These are phyloP conservation scores for Brasilioporus rufonigricans DNA, from an alignment of 768 basidiomycete genomes.

Conservation along the genomic window DNA sequence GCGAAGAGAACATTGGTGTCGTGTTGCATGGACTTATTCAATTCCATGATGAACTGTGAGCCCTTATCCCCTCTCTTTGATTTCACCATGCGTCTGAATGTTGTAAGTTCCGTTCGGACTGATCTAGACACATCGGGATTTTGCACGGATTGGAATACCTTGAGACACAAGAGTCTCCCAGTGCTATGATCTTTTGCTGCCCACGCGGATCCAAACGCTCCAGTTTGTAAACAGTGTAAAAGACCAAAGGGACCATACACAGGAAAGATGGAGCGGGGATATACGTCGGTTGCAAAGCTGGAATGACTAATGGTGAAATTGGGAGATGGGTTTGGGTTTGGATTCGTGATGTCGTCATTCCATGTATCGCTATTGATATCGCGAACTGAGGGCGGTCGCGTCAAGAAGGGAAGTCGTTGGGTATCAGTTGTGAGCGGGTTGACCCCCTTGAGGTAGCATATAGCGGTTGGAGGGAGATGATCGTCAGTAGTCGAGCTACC, in stretches of 20 bases:
- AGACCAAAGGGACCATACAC: slow-evolving; percentile 28
- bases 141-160: slow-evolving; percentile 27
- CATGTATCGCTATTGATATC: neutral
- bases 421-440: neutral
- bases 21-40: slow-evolving; percentile 38
- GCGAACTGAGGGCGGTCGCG: neutral
- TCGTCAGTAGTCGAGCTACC: neutral
- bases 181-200: slow-evolving; percentile 25
- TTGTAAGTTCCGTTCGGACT: slow-evolving; percentile 33
- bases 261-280: slow-evolving; percentile 16
- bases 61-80: slow-evolving; percentile 20
- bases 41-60: slow-evolving; percentile 37
- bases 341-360: neutral
- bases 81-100: slow-evolving; percentile 35
- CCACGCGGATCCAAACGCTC: slow-evolving; percentile 21
- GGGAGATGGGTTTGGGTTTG: neutral
- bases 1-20: slow-evolving; percentile 31
- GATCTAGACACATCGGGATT: slow-evolving; percentile 9
- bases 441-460: neutral
- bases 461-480: neutral
- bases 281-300: neutral
- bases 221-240: slow-evolving; percentile 13
- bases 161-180: slow-evolving; percentile 39
- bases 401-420: neutral
- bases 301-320: neutral